These are phyloP conservation scores for Omphalotus olearius DNA, from an alignment of 1,284 basidiomycete species.

Conservation along the genomic window DNA sequence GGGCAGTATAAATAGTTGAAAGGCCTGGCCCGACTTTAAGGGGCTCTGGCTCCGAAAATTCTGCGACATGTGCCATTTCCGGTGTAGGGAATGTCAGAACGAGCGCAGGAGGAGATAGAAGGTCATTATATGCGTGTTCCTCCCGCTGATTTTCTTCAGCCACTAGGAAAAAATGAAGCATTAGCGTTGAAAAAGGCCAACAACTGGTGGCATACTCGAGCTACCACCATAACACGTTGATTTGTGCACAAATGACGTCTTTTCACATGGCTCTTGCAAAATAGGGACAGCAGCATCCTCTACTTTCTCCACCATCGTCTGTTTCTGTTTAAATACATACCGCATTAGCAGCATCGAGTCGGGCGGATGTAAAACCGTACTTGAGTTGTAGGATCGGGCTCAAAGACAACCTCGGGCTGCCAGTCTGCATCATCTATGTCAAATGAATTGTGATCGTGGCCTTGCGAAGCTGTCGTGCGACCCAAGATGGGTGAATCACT, in stretches of 20 bases:
- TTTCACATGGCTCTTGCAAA: background rate
- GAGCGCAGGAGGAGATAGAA: conserved; percentile 5
- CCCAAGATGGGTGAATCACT: conserved; percentile 3
- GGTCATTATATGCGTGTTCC: background rate
- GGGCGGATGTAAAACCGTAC: background rate
- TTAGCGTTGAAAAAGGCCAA: background rate
- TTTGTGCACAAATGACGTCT: conserved; percentile 1
- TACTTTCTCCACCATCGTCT: background rate
- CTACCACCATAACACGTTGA: background rate
- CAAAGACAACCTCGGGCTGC: conserved; percentile 3
- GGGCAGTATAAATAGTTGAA: background rate
- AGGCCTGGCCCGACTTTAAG: background rate
- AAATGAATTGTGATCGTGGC: background rate
- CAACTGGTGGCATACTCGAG: background rate
- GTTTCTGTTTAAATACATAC: background rate
- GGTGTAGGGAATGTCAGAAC: conserved; percentile 10
- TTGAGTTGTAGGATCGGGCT: background rate
- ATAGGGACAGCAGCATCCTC: background rate
- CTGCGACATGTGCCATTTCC: background rate
- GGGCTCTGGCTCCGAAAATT: background rate
- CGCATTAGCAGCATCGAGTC: background rate
- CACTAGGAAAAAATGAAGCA: background rate
- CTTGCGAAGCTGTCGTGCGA: background rate
- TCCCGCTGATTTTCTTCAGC: background rate
- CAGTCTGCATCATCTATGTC: conserved; percentile 6